Evolutionary conservation across 495 filamentous ascomycete genomes (phyloP), one percentile per base, ranked within the genome.

Genomic region (Penicillium argentinense): DNA sequence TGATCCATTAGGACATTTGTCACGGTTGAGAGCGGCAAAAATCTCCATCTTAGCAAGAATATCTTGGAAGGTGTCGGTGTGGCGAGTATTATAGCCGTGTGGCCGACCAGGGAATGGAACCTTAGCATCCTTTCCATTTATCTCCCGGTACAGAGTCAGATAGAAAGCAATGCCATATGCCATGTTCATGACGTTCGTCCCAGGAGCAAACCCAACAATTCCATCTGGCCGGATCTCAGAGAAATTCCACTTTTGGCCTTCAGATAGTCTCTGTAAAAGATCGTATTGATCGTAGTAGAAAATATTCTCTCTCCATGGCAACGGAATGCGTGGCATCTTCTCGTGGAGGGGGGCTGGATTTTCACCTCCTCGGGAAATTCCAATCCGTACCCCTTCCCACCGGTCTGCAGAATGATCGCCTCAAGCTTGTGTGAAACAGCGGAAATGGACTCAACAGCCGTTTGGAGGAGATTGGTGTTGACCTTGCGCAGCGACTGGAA

Each of bases 211-310:
- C 0, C 73, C 73, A 9, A 77, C 60, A 23, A 75, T 65, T 0
- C 50, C 61, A 42, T 75, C 72, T 0, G 72, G 72, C 7, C 69
- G 58, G 41, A 75, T 63, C 37, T 75, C 71, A 13, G 51, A 66
- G 48, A 62, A 74, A 0, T 41, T 63, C 73, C 72, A 73, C 2
- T 24, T 51, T 40, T 68, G 64, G 32, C 54, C 61, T 12, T 60
- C 41, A 6, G 60, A 64, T 0, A 67, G 49, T 5, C 41, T 40
- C 19, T 38, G 19, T 9, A 77, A 53, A n/a, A 60, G 51, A 33
- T 76, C 72, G 32, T 62, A 62, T 39, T 75, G 73, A 9, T 44
- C 44, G 43, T 74, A 76, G 57, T 76, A 76, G 59, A 76, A 73
- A 23, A 75, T 60, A 37, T 71, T 66, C 8, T 39, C 30, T 6